Conservation (phyloP, 2,329 filamentous ascomycete species). For the Xylaria sp. region DNA sequence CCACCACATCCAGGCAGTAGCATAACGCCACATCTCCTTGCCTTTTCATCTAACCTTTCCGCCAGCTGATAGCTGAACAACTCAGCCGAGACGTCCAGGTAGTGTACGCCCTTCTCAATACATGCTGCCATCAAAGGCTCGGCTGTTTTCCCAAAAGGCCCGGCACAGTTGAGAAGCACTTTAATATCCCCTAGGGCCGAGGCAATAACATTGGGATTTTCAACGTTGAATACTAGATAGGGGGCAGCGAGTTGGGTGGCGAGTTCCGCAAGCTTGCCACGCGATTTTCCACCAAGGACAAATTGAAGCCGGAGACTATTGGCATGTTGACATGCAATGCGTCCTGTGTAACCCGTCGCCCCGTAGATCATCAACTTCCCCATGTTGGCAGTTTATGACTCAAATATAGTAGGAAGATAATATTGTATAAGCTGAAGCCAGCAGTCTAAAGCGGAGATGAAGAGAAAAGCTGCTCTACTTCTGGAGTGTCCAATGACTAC, state of each 20-base stretch:
- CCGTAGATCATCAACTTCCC: constrained; percentile 38
- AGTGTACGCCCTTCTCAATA: constrained; percentile 37
- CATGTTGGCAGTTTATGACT: not conserved
- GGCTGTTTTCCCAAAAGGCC: constrained; percentile 37
- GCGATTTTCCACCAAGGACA: constrained; percentile 29
- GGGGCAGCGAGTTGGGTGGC: not conserved
- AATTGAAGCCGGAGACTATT: constrained; percentile 21
- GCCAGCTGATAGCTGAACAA: constrained; percentile 37
- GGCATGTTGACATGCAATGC: constrained; percentile 36
- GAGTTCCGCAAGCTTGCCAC: not conserved
- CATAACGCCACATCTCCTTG: constrained; percentile 32
- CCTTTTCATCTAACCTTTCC: constrained; percentile 20
- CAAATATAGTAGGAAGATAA: not conserved
- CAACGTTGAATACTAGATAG: not conserved
- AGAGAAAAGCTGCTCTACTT: not conserved
- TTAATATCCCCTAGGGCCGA: not conserved
- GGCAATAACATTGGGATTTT: not conserved
- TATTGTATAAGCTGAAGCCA: not conserved
- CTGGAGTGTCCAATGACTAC: no score
- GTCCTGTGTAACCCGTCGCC: constrained; percentile 40
- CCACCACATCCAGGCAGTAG: constrained; percentile 42
- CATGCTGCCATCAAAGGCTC: constrained; percentile 37
- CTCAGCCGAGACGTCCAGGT: constrained; percentile 42
- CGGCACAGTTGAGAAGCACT: constrained; percentile 42
- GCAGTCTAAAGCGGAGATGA: not conserved